A percentile compares a stretch with the other conserved stretches of the same genome.
These are phyloP conservation scores for Erucastrum elatum DNA, from an alignment of 345 rosid species.

Conservation along the genomic window DNA sequence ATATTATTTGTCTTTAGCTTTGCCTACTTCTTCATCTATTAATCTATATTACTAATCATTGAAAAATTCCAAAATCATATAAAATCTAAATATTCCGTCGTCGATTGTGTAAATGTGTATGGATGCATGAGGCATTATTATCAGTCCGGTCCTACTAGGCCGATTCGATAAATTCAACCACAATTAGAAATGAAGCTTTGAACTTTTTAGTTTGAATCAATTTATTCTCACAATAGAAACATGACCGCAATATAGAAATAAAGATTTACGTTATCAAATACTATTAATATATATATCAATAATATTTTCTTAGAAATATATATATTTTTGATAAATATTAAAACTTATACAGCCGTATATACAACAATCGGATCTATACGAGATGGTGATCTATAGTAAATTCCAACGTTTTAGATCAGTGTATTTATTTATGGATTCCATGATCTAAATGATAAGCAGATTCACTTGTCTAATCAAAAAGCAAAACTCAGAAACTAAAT, in stretches of 20 bases:
- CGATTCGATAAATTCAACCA: neutral
- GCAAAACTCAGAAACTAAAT: neutral
- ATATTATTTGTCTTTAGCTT: neutral
- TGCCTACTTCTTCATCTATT: neutral
- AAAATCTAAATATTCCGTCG: slow-evolving; percentile 16
- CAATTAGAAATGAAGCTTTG: neutral
- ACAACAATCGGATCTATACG: neutral
- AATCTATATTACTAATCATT: neutral
- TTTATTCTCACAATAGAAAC: neutral
- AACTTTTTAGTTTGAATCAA: neutral
- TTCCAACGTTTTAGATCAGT: neutral
- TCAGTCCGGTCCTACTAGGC: neutral
- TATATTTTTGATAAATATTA: neutral
- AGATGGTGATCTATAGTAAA: neutral
- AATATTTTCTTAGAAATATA: neutral
- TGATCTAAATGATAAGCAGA: neutral
- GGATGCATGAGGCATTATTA: neutral
- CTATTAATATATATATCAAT: neutral
- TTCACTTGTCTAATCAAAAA: neutral
- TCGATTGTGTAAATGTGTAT: slow-evolving; percentile 4
- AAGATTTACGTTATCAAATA: neutral
- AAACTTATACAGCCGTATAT: neutral
- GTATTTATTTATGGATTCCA: neutral
- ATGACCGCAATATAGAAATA: neutral
- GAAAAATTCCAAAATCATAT: slow-evolving; percentile 29